These are phyloP conservation scores for Aspergillus ochraceoroseus DNA, from an alignment of 2,329 filamentous ascomycete genomes.

Conservation along the genomic window DNA sequence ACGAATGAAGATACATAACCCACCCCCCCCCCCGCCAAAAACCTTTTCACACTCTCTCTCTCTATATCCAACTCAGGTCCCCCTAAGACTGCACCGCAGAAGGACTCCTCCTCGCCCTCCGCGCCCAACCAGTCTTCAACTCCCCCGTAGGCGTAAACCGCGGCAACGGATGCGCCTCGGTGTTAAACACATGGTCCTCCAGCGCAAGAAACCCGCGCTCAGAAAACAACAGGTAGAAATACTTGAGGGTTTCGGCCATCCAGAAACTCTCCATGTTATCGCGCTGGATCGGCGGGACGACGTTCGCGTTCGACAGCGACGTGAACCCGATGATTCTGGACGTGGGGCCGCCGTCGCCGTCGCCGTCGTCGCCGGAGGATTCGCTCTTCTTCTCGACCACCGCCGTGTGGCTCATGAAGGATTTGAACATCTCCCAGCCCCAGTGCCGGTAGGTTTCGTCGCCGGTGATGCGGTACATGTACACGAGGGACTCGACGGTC, in stretches of 20 bases:
- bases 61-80: too few species aligned
- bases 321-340: slow-evolving; percentile 61
- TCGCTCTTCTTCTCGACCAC: slow-evolving; percentile 60
- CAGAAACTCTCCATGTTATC: slow-evolving; percentile 99
- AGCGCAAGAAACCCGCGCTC: slow-evolving; percentile 75
- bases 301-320: slow-evolving; percentile 69
- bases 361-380: slow-evolving; percentile 14
- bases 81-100: not conserved
- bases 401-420: slow-evolving; percentile 79
- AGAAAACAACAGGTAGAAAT: slow-evolving; percentile 92
- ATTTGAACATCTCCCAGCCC: slow-evolving; percentile 98
- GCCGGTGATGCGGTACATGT: slow-evolving; percentile 97
- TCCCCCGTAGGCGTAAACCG: slow-evolving; percentile 67
- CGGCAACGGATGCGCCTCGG: slow-evolving; percentile 87
- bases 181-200: slow-evolving; percentile 87
- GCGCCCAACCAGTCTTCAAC: slow-evolving; percentile 40
- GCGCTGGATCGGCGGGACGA: slow-evolving; percentile 61
- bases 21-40: too few species aligned
- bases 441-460: slow-evolving; percentile 85
- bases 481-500: slow-evolving; percentile 92
- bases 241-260: slow-evolving; percentile 97
- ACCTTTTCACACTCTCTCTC: too few species aligned
- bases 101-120: slow-evolving; percentile 22
- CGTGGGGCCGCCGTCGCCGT: slow-evolving; percentile 2
- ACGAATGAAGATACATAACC: too few species aligned